phyloP scores from a whole-genome alignment of 1,139 yeast genomes.

The Scheffersomyces cryptocercus region DNA sequence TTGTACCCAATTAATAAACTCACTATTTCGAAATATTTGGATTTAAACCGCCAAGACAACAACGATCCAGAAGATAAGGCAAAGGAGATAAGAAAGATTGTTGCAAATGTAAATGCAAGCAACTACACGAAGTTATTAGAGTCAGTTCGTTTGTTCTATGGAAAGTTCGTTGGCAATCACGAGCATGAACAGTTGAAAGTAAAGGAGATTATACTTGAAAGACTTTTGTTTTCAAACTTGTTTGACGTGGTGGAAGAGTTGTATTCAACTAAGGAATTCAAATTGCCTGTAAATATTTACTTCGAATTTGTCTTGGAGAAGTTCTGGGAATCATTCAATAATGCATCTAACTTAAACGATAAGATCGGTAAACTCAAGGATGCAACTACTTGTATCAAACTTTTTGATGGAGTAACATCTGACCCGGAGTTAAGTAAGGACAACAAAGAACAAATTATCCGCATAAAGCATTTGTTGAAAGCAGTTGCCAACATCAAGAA shows the following conservation, averaged over 20 bases:
- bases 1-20: conserved; percentile 44
- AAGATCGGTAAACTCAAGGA: conserved; percentile 46
- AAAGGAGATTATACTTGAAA: conserved; percentile 26
- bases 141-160: conserved; percentile 25
- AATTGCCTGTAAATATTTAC: conserved; percentile 14
- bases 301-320: conserved; percentile 29
- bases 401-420: conserved; percentile 27
- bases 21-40: conserved; percentile 36
- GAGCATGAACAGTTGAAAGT: conserved; percentile 9
- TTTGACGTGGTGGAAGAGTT: conserved; percentile 30
- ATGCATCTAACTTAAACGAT: conserved; percentile 51
- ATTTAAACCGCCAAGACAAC: conserved; percentile 20
- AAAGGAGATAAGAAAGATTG: conserved; percentile 28
- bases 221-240: conserved; percentile 38
- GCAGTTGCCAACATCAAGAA: conserved; percentile 30
- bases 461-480: conserved; percentile 30
- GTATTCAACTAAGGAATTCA: conserved; percentile 15
- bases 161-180: conserved; percentile 28
- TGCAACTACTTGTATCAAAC: conserved; percentile 39
- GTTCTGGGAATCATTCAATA: conserved; percentile 57
- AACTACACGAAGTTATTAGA: conserved; percentile 32
- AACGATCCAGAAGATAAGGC: conserved; percentile 17
- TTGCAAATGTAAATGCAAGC: conserved; percentile 31
- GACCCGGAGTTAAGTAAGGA: conserved; percentile 9
- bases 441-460: conserved; percentile 19